Evolutionary conservation across 371 early-diverging fungal genomes (phyloP).

Genomic region (Actinomucor elegans): DNA sequence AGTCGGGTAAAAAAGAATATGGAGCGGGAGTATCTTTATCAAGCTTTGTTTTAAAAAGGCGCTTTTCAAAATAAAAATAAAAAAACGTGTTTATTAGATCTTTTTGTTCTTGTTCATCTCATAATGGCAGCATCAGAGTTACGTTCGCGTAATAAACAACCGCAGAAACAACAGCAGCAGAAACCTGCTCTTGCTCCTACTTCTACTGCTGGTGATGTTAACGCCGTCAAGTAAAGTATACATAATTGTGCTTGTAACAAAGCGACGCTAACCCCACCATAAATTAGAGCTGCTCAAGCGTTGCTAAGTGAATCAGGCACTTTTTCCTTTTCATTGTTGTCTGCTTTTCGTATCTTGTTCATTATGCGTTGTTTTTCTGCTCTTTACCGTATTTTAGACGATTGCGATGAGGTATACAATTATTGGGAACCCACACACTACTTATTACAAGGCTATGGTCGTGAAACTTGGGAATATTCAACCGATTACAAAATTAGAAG

Average conservation of each 20-base stretch:
- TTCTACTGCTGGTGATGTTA: neutral
- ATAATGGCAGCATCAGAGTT: slow-evolving; percentile 19
- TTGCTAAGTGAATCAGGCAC: slow-evolving; percentile 37
- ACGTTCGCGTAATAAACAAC: slow-evolving; percentile 36
- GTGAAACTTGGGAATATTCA: slow-evolving; percentile 97
- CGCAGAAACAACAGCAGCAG: slow-evolving; percentile 20
- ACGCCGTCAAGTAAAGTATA: slow-evolving; percentile 18
- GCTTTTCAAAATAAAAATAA: neutral
- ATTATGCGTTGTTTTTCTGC: slow-evolving; percentile 66
- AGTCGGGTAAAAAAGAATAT: too few relatives aligned
- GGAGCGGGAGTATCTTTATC: too few relatives aligned
- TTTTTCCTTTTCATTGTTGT: slow-evolving; percentile 49
- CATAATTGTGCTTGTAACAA: neutral
- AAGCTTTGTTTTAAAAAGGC: neutral
- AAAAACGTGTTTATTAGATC: slow-evolving; percentile 12
- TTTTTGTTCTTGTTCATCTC: slow-evolving; percentile 1
- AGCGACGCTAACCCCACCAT: neutral
- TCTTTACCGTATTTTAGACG: slow-evolving; percentile 63
- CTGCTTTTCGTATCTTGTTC: slow-evolving; percentile 61
- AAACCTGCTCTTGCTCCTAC: neutral
- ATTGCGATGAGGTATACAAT: slow-evolving; percentile 96
- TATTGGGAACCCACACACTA: slow-evolving; percentile 96
- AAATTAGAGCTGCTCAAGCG: slow-evolving; percentile 34
- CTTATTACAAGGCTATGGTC: slow-evolving; percentile 79
- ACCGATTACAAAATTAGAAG: slow-evolving; percentile 86